These are phyloP conservation scores for Nemania serpens DNA, from an alignment of 2,329 filamentous ascomycete genomes.

Conservation along the genomic window DNA sequence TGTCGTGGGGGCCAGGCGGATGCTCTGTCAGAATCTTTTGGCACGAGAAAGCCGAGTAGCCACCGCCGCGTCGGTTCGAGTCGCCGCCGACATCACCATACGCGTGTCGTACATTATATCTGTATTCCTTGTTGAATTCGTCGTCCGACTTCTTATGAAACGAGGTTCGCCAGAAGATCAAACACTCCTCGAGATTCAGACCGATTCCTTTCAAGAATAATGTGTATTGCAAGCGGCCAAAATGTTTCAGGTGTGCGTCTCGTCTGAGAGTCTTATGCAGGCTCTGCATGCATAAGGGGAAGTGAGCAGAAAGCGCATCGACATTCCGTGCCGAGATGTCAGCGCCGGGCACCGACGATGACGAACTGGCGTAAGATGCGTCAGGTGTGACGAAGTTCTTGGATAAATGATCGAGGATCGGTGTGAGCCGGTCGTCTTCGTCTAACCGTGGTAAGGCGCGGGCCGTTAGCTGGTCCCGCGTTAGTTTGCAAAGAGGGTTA, in stretches of 20 bases:
- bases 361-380: conserved; percentile 72
- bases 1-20: conserved; percentile 82
- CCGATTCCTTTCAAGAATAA: conserved; percentile 97
- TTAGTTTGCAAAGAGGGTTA: conserved; percentile 12
- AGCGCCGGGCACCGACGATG: conserved; percentile 68
- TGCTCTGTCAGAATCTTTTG: conserved; percentile 94
- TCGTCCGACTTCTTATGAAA: conserved; percentile 92
- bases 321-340: conserved; percentile 79
- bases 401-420: conserved; percentile 75
- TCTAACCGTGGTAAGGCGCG: conserved; percentile 89
- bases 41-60: conserved; percentile 90
- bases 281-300: conserved; percentile 93
- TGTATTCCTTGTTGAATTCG: conserved; percentile 95
- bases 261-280: conserved; percentile 84
- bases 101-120: conserved; percentile 92
- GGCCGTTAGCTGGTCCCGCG: conserved; percentile 70
- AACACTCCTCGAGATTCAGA: conserved; percentile 85
- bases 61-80: conserved; percentile 80
- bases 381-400: conserved; percentile 96
- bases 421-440: conserved; percentile 87
- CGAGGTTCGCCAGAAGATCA: conserved; percentile 86
- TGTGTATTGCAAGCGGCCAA: conserved; percentile 88
- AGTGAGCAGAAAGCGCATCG: conserved; percentile 78
- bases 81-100: conserved; percentile 97
- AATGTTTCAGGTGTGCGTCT: conserved; percentile 92